These are phyloP conservation scores for Cinnamomum chago DNA, from an alignment of 164 flowering plant species.

Conservation along the genomic window DNA sequence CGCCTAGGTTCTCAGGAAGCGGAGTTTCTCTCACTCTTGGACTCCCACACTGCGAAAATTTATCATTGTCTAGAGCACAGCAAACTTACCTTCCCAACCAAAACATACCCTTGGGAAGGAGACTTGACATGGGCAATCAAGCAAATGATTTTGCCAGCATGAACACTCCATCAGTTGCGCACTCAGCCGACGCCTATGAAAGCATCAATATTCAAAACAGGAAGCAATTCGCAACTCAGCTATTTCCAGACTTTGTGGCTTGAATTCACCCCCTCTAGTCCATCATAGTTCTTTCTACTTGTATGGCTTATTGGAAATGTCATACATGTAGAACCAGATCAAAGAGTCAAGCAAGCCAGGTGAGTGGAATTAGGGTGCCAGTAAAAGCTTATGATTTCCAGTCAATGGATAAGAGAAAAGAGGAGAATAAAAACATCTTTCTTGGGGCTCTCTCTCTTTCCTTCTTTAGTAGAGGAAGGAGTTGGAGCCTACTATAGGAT, in stretches of 20 bases:
- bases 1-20: constrained; percentile 61
- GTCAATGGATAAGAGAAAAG: background rate
- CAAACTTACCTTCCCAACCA: constrained; percentile 59
- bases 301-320: background rate
- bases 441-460: background rate
- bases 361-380: background rate
- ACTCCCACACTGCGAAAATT: constrained; percentile 71
- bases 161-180: constrained; percentile 39
- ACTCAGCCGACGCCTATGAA: constrained; percentile 45
- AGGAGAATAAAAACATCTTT: background rate
- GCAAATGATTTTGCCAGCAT: constrained; percentile 47
- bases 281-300: background rate
- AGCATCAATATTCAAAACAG: constrained; percentile 54
- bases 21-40: constrained; percentile 88
- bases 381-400: background rate
- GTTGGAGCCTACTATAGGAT: background rate
- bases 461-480: background rate
- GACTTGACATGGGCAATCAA: constrained; percentile 43
- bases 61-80: constrained; percentile 57
- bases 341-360: background rate
- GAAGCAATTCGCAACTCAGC: constrained; percentile 73
- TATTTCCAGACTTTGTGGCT: constrained; percentile 79
- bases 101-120: constrained; percentile 55
- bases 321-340: background rate
- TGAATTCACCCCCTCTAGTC: constrained; percentile 20